Conservation (phyloP, 305 asterid genomes). For the Withania somnifera region DNA sequence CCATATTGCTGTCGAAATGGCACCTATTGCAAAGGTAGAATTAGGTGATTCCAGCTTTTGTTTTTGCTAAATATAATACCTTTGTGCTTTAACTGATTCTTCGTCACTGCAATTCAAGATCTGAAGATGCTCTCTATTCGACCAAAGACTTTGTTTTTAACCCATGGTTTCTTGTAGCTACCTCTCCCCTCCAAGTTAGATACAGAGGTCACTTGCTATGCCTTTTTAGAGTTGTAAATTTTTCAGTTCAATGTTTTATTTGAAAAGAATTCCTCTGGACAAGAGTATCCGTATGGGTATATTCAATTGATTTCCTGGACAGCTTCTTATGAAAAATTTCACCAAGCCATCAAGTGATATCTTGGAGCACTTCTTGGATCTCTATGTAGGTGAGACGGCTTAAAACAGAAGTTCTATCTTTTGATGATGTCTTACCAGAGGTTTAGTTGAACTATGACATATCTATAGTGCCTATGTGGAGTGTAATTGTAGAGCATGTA, state of each 20-base stretch:
- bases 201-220: neutral
- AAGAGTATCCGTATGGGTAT: neutral
- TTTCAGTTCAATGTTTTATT: neutral
- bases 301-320: neutral
- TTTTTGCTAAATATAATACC: neutral
- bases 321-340: neutral
- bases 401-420: neutral
- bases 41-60: neutral
- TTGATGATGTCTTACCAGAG: neutral
- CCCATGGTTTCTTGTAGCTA: neutral
- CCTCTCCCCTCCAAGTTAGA: neutral
- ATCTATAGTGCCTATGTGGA: neutral
- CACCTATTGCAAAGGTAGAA: slow-evolving; percentile 94
- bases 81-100: neutral
- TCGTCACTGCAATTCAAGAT: neutral
- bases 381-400: neutral
- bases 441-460: neutral
- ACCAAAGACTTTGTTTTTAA: neutral
- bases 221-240: neutral
- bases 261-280: neutral
- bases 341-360: neutral
- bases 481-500: neutral
- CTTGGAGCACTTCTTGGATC: neutral
- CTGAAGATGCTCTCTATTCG: neutral
- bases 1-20: slow-evolving; percentile 96